Evolutionary conservation across 495 filamentous ascomycete species (phyloP).

Genomic region (Physcia stellaris): DNA sequence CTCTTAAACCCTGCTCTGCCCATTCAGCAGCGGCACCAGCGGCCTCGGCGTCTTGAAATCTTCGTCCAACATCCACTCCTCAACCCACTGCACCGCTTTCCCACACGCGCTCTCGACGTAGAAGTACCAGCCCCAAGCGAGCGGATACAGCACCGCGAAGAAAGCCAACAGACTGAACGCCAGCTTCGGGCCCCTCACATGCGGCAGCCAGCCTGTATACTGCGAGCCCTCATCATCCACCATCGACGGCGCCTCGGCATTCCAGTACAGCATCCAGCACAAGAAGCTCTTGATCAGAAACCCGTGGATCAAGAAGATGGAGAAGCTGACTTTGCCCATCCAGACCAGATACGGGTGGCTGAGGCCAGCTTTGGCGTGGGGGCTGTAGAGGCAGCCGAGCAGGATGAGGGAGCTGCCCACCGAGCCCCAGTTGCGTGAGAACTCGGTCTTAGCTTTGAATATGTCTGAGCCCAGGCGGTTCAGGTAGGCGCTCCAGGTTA

Average conservation of each 20-base stretch:
- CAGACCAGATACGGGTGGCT: slow-evolving; percentile 8
- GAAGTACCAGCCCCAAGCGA: slow-evolving; percentile 10
- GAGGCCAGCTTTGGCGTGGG: slow-evolving; percentile 3
- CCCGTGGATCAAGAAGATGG: slow-evolving; percentile 16
- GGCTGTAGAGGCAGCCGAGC: slow-evolving; percentile 7
- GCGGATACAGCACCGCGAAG: slow-evolving; percentile 2
- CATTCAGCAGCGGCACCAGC: too few relatives aligned
- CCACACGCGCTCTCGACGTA: slow-evolving; percentile 11
- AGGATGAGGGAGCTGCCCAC: slow-evolving; percentile 12
- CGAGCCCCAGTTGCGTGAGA: slow-evolving; percentile 9
- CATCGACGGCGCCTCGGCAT: neutral
- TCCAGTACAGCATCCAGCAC: slow-evolving; percentile 15
- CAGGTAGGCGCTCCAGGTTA: slow-evolving; percentile 36
- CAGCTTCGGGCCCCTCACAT: slow-evolving; percentile 8
- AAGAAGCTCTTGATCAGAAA: slow-evolving; percentile 13
- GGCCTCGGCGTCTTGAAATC: too few relatives aligned
- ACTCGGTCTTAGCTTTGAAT: slow-evolving; percentile 10
- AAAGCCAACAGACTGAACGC: slow-evolving; percentile 4
- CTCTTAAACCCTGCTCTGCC: too few relatives aligned
- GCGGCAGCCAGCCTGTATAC: slow-evolving; percentile 2
- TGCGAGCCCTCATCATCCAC: neutral
- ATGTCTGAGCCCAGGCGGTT: slow-evolving; percentile 5
- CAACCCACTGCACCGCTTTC: slow-evolving; percentile 2
- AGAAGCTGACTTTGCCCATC: slow-evolving; percentile 13
- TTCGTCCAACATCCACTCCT: slow-evolving; percentile 6